phyloP scores from a whole-genome alignment of 2,329 filamentous ascomycete genomes.

The Pseudopyricularia cyperi region DNA sequence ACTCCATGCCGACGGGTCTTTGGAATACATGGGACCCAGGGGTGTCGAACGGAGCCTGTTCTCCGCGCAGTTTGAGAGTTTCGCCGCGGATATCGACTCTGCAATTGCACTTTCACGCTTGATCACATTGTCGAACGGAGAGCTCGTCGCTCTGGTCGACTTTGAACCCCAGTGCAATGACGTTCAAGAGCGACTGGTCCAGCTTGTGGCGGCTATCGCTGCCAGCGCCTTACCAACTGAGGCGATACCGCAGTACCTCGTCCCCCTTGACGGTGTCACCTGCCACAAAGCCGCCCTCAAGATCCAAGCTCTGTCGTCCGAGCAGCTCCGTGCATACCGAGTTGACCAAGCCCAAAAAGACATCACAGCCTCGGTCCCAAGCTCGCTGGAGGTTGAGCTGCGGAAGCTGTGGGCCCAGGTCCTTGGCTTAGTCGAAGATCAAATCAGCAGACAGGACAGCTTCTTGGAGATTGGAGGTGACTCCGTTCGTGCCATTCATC shows the following conservation, averaged over 20 bases:
- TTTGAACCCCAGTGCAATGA: not conserved
- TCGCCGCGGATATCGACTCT: not conserved
- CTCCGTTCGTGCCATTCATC: conserved; percentile 47
- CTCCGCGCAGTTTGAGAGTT: conserved; percentile 5
- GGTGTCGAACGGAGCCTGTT: conserved; percentile 7
- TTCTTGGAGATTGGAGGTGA: conserved; percentile 50
- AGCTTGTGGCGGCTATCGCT: not conserved
- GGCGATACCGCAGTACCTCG: not conserved
- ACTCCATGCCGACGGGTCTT: not conserved
- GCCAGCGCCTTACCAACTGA: not conserved
- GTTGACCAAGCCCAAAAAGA: not conserved
- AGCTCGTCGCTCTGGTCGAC: not conserved
- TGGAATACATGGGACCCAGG: conserved; percentile 1
- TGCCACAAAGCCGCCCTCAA: not conserved
- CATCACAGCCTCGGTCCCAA: not conserved
- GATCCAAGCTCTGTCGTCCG: not conserved
- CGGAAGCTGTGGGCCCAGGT: not conserved
- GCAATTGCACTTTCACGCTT: not conserved
- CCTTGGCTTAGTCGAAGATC: not conserved
- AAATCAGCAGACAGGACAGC: conserved; percentile 15
- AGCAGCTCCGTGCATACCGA: not conserved
- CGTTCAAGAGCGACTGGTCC: not conserved
- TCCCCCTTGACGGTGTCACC: not conserved
- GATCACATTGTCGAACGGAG: not conserved
- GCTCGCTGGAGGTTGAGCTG: not conserved